Evolutionary conservation across 495 filamentous ascomycete genomes (phyloP).

Genomic region (Penicillium egyptiacum): DNA sequence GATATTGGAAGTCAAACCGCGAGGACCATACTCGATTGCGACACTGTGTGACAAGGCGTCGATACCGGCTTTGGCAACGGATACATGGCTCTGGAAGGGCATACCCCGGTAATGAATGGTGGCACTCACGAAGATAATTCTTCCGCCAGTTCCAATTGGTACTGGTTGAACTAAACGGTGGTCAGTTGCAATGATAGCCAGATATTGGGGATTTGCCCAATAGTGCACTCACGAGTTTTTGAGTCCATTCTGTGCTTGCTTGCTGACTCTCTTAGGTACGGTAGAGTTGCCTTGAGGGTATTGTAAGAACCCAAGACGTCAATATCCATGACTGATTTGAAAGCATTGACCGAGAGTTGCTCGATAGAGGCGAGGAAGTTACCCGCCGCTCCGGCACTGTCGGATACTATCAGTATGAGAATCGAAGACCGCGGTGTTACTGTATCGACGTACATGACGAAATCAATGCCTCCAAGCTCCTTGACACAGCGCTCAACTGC

Average conservation of each 20-base stretch:
- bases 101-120: conserved; percentile 85
- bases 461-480: conserved; percentile 87
- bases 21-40: conserved; percentile 83
- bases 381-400: conserved; percentile 87
- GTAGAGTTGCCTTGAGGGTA: conserved; percentile 86
- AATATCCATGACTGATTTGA: conserved; percentile 95
- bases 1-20: conserved; percentile 85
- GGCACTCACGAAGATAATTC: conserved; percentile 85
- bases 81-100: conserved; percentile 82
- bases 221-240: conserved; percentile 38
- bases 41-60: conserved; percentile 75
- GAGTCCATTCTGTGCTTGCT: conserved; percentile 55
- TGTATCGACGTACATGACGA: conserved; percentile 69
- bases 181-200: conserved; percentile 1
- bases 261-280: conserved; percentile 73
- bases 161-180: conserved; percentile 33
- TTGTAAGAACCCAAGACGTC: conserved; percentile 93
- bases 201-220: background rate
- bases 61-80: conserved; percentile 87
- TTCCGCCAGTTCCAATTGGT: conserved; percentile 64
- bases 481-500: conserved; percentile 76
- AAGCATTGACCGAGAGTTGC: conserved; percentile 79
- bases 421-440: background rate
- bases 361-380: conserved; percentile 92
- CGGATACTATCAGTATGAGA: conserved; percentile 14